phyloP scores from a whole-genome alignment of 2,329 filamentous ascomycete species.

The Didymella pomorum region DNA sequence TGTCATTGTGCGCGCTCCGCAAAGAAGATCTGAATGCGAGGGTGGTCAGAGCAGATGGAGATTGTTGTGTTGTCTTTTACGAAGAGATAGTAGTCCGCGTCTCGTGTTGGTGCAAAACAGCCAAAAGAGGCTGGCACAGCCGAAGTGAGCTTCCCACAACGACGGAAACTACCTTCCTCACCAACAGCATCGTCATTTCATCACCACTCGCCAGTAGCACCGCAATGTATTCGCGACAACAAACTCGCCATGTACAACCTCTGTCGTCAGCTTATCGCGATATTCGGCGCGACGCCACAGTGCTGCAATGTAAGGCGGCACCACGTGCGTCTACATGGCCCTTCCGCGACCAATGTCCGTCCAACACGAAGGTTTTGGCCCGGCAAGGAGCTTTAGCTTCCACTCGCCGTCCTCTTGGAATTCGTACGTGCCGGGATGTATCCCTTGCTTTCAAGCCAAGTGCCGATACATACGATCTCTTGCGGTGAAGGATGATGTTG shows the following conservation, averaged over 20 bases:
- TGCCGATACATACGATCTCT: conserved; percentile 25
- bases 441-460: conserved; percentile 13
- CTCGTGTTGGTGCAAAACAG: conserved; percentile 10
- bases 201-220: conserved; percentile 4
- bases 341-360: conserved; percentile 26
- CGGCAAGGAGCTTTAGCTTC: conserved; percentile 26
- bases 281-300: conserved; percentile 29
- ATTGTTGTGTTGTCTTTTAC: conserved; percentile 18
- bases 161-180: neutral
- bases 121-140: conserved; percentile 6
- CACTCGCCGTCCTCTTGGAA: conserved; percentile 29
- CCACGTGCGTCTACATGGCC: conserved; percentile 24
- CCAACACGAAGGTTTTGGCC: conserved; percentile 26
- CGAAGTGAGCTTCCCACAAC: conserved; percentile 1
- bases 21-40: conserved; percentile 18
- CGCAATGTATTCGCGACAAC: conserved; percentile 16
- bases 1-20: conserved; percentile 20
- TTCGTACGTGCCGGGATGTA: conserved; percentile 23
- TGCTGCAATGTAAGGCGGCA: conserved; percentile 26
- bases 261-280: conserved; percentile 35
- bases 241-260: conserved; percentile 19
- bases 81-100: neutral
- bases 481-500: conserved; percentile 33
- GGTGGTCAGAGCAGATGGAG: conserved; percentile 21
- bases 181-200: neutral